Evolutionary conservation across 1,284 basidiomycete genomes (phyloP).

Genomic region (Clitocybe nebularis): DNA sequence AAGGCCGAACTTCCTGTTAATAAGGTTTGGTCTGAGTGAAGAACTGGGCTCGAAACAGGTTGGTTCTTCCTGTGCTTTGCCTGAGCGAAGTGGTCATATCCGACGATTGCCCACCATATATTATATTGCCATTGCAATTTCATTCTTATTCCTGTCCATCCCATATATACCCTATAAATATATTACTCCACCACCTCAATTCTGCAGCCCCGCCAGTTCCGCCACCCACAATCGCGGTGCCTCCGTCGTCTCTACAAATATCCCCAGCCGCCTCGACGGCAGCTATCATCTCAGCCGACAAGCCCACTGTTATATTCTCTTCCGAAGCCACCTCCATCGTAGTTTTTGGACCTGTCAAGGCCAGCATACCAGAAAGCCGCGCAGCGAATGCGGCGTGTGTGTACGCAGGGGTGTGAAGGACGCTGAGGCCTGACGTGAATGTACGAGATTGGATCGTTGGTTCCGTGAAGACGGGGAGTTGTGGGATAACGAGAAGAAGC

Average conservation of each 20-base stretch:
- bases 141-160: conserved; percentile 47
- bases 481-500: conserved; percentile 69
- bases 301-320: conserved; percentile 67
- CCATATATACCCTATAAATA: conserved; percentile 65
- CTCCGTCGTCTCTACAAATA: conserved; percentile 73
- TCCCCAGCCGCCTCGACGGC: conserved; percentile 64
- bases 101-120: neutral
- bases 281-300: conserved; percentile 72
- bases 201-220: conserved; percentile 46
- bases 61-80: no score
- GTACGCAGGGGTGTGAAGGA: conserved; percentile 82
- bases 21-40: no score
- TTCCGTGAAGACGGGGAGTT: conserved; percentile 62
- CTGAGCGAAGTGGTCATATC: no score
- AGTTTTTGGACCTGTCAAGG: conserved; percentile 45
- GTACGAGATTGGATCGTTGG: conserved; percentile 68
- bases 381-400: conserved; percentile 61
- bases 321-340: conserved; percentile 63
- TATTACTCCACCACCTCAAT: conserved; percentile 63
- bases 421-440: conserved; percentile 70
- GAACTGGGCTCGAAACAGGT: no score
- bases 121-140: neutral
- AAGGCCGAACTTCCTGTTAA: no score
- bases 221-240: conserved; percentile 36
- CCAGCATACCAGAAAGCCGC: conserved; percentile 55